Evolutionary conservation across 768 basidiomycete genomes (phyloP), one percentile per base, ranked within the genome.

Genomic region (Trametes gibbosa): DNA sequence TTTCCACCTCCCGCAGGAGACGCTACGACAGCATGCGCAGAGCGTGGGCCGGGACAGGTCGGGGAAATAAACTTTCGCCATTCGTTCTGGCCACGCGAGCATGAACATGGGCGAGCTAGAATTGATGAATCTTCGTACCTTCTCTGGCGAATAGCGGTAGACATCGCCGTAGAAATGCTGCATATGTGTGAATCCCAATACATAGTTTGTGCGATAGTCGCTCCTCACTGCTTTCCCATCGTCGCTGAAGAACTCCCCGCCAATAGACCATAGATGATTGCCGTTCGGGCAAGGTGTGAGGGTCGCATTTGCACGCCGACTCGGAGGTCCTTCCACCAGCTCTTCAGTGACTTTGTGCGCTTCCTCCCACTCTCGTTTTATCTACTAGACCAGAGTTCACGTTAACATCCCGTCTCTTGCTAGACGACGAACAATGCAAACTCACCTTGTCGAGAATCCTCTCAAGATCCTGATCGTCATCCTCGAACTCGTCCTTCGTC

Each of bases 151-250:
- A 71, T 95, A 95, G 21, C 94, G 79, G 71, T 87, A 95, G 0
- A 92, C 85, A 65, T 95, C 93, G 64, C 87, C 90, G 73, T 93
- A 94, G 72, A 93, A 92, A 69, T 92, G 83, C 89, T 91, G 50
- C 3, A 21, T 21, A 2, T 24, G 29, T 23, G 9, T 17, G 40
- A 41, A 37, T 51, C 5, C n/a, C 39, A 13, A 10, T 40, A n/a
- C n/a, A 12, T 21, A 21, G 53, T 45, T n/a, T 29, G 48, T 24
- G 54, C 39, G 50, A 46, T 13, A 3, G 52, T 14, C 1, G 17
- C 29, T 4, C 69, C 81, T 45, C 62, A 91, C 88, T 16, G 91
- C 87, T 69, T 84, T 89, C 12, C 84, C 84, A 59, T 95, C 95
- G 46, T 95, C 91, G 58, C 84, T 85, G 69, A 94, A 95, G 70